These are phyloP conservation scores for Wickerhamomyces queroliae DNA, from an alignment of 805 yeast genomes.

Conservation along the genomic window DNA sequence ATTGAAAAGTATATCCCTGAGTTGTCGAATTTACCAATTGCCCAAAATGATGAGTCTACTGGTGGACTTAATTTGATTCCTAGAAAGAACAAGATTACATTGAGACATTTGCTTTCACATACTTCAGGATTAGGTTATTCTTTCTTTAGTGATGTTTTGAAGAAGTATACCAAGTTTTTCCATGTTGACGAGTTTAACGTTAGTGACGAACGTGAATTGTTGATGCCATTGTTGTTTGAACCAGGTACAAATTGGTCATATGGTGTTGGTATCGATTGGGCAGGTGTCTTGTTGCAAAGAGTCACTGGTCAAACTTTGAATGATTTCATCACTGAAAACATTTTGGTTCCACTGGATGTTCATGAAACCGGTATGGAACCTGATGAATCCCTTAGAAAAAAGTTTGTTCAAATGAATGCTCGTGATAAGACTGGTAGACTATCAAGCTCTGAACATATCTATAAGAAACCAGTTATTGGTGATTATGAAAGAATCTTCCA, in stretches of 20 bases:
- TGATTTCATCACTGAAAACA: slow-evolving; percentile 23
- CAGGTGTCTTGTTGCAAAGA: slow-evolving; percentile 26
- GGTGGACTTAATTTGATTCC: slow-evolving; percentile 21
- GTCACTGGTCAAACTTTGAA: slow-evolving; percentile 24
- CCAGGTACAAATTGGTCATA: slow-evolving; percentile 33
- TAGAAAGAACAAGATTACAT: slow-evolving; percentile 26
- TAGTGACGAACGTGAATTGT: slow-evolving; percentile 8
- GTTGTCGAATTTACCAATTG: slow-evolving; percentile 21
- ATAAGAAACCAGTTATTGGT: slow-evolving; percentile 6
- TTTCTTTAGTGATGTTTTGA: slow-evolving; percentile 21
- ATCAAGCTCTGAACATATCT: slow-evolving; percentile 7
- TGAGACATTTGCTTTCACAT: slow-evolving; percentile 29
- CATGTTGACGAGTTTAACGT: slow-evolving; percentile 14
- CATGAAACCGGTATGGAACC: slow-evolving; percentile 22
- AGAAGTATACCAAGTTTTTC: slow-evolving; percentile 17
- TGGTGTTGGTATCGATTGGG: slow-evolving; percentile 32
- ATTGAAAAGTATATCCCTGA: slow-evolving; percentile 27
- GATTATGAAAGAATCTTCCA: slow-evolving; percentile 12
- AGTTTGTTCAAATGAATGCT: slow-evolving; percentile 18
- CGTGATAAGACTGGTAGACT: slow-evolving; percentile 16
- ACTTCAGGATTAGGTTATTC: slow-evolving; percentile 34
- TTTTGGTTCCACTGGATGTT: slow-evolving; percentile 27
- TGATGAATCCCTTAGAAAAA: slow-evolving; percentile 10
- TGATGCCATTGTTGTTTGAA: slow-evolving; percentile 25
- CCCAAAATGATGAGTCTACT: slow-evolving; percentile 14